Conservation (phyloP, 306 rosid genomes). For the Inga laurina region DNA sequence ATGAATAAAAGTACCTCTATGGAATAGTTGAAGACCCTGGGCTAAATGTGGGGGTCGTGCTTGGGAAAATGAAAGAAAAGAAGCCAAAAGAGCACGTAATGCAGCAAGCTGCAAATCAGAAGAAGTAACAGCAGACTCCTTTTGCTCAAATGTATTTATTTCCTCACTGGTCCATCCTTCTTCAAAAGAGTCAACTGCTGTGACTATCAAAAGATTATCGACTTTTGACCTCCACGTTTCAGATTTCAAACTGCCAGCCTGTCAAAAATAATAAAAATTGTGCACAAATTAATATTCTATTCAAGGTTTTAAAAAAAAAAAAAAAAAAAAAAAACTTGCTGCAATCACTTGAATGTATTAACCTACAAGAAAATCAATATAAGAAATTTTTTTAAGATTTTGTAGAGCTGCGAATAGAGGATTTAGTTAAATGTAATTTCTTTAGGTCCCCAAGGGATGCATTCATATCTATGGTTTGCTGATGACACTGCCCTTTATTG, state of each 20-base stretch:
- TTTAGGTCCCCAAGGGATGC: not conserved
- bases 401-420: not conserved
- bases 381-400: not conserved
- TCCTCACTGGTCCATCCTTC: slow-evolving; percentile 53
- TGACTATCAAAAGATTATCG: slow-evolving; percentile 60
- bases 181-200: slow-evolving; percentile 54
- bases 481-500: not conserved
- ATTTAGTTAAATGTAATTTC: not conserved
- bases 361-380: not conserved
- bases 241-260: slow-evolving; percentile 73
- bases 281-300: slow-evolving; percentile 1
- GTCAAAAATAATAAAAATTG: slow-evolving; percentile 26
- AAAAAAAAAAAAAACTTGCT: not conserved
- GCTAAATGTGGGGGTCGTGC: slow-evolving; percentile 63
- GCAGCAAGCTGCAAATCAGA: slow-evolving; percentile 78
- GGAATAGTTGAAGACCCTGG: slow-evolving; percentile 85
- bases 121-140: slow-evolving; percentile 41
- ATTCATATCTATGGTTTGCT: not conserved
- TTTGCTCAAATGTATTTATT: slow-evolving; percentile 43
- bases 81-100: slow-evolving; percentile 72
- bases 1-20: slow-evolving; percentile 57
- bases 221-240: slow-evolving; percentile 66
- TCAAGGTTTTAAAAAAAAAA: not conserved
- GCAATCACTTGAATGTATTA: slow-evolving; percentile 13
- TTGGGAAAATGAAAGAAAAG: slow-evolving; percentile 67